Evolutionary conservation across 2,329 filamentous ascomycete species (phyloP).

Genomic region (Amauroascus verrucosus): DNA sequence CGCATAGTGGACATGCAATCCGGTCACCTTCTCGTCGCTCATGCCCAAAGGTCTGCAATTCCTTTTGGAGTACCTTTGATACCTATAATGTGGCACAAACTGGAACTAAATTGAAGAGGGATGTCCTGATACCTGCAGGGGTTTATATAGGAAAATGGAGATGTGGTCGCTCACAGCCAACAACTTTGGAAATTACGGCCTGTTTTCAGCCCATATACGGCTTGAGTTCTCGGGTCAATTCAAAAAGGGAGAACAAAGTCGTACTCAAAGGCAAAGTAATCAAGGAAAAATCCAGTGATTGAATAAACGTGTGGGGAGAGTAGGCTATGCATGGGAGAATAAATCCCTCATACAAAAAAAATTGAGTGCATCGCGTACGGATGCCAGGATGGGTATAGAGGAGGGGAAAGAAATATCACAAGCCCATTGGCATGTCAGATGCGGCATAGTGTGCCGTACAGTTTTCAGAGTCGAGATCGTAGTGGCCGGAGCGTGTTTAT

Average conservation of each 20-base stretch:
- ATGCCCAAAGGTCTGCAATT: not conserved
- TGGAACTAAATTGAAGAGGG: no score
- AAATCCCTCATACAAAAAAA: conserved; percentile 8
- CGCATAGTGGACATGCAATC: conserved; percentile 12
- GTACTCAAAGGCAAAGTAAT: not conserved
- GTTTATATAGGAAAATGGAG: conserved; percentile 7
- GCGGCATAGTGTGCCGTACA: not conserved
- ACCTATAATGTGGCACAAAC: conserved; percentile 1
- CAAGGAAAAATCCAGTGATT: not conserved
- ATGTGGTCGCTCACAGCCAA: not conserved
- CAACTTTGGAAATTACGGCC: not conserved
- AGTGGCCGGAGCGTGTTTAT: not conserved
- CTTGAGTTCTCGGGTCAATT: not conserved
- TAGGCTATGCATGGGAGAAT: conserved; percentile 3
- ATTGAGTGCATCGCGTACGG: conserved; percentile 1
- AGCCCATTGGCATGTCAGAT: not conserved
- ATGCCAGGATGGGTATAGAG: conserved; percentile 3
- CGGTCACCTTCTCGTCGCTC: conserved; percentile 11
- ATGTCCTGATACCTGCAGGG: conserved; percentile 1
- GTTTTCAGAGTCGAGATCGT: not conserved
- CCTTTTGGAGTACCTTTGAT: not conserved
- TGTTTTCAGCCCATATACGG: not conserved
- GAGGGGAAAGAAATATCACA: not conserved
- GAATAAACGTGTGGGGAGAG: not conserved
- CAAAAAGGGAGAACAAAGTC: not conserved